Conservation (phyloP, 106 monocot genomes). For the Dioscorea alata region DNA sequence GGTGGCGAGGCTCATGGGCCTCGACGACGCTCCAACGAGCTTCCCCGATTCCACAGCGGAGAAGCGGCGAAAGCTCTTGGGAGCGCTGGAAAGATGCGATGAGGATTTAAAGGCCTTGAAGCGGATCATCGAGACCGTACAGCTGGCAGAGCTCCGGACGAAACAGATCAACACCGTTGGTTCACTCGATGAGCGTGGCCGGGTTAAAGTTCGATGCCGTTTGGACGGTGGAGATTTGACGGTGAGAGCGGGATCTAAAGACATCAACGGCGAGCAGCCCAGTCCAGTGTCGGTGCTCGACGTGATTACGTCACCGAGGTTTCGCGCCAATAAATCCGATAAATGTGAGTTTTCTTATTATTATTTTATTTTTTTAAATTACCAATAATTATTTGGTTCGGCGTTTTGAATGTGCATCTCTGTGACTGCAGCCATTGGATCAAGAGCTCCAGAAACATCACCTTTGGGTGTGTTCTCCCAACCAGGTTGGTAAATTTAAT, state of each 20-base stretch:
- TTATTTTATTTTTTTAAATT: neutral
- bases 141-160: slow-evolving; percentile 20
- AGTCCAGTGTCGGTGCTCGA: slow-evolving; percentile 72
- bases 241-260: neutral
- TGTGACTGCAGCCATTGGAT: slow-evolving; percentile 2
- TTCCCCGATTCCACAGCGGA: slow-evolving; percentile 32
- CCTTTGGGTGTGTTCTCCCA: slow-evolving; percentile 7
- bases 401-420: no score
- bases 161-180: neutral
- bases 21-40: slow-evolving; percentile 1
- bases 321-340: slow-evolving; percentile 11
- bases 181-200: neutral
- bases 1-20: slow-evolving; percentile 25
- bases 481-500: slow-evolving; percentile 1
- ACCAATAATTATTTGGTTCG: no score
- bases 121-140: slow-evolving; percentile 62
- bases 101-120: slow-evolving; percentile 61
- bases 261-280: slow-evolving; percentile 23
- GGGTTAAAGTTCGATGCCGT: neutral
- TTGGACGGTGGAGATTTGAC: slow-evolving; percentile 14
- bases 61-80: slow-evolving; percentile 70
- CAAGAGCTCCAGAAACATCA: slow-evolving; percentile 23
- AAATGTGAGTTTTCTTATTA: slow-evolving; percentile 3
- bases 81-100: slow-evolving; percentile 78
- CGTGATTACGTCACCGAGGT: slow-evolving; percentile 32